Base-by-base conservation (phyloP, 192 early-diverging fungal species). In the Coemansia sp. region DNA sequence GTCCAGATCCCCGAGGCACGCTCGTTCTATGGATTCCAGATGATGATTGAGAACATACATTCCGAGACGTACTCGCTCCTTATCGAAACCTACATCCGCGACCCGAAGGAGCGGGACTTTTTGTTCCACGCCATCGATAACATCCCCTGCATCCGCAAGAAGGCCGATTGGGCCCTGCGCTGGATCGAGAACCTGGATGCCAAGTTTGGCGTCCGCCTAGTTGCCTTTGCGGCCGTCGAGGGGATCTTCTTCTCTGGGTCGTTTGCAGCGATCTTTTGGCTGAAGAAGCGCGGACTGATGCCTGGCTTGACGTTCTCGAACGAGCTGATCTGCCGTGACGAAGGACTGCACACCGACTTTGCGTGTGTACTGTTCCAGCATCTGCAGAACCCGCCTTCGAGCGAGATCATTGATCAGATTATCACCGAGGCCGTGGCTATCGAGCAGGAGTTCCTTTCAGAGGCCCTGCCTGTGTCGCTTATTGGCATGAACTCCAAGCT, bases 261-360 rank as follows among this genome's bases (percentile, higher is more conserved):
- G 18, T 98, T 98, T 78, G 95, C 97, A 2, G 88, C 97, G 26
- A 99, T 99, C 86, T 99, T 99, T 74, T 99, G 95, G 95, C 92
- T 99, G 76, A 99, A 98, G 91, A 99, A 99, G 88, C 92, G 95
- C 70, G 97, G 95, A 20, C 78, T 98, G 64, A 97, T 97, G 95
- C 94, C 95, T 39, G 97, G 97, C 23, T 87, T 99, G 68, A 95
- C 97, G 45, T 98, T 99, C 86, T 92, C 91, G 66, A 99, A 99
- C 85, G 95, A 99, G 81, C 87, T 99, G 24, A 98, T 99, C 79
- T 96, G 92, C 26, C 90, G 95, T 39, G 97, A 99, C 78, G 97
- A 99, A 79, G 97, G 95, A 45, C 88, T 98, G 20, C 97, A 99
- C 83, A 92, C 90, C 43, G 97, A 98, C 78, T 99, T 99, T 87